Evolutionary conservation across 2,329 filamentous ascomycete species (phyloP).

Genomic region (Magnaporthales sp.): DNA sequence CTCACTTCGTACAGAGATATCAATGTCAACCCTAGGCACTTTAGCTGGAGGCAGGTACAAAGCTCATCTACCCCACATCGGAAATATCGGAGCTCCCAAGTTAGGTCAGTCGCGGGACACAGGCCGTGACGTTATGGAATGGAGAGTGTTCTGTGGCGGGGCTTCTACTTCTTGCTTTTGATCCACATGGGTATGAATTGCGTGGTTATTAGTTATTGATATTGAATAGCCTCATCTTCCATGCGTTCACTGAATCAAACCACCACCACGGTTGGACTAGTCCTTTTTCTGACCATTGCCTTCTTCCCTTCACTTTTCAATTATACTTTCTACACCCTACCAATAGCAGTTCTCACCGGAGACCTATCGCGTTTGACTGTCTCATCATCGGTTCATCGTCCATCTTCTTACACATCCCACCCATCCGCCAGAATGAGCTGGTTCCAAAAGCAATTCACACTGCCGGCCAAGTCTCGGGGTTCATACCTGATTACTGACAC

Average conservation of each 20-base stretch:
- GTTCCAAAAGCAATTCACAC: slow-evolving; percentile 77
- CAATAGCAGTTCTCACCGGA: slow-evolving; percentile 28
- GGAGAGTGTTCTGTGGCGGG: background rate
- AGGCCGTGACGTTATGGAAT: background rate
- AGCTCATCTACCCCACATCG: background rate
- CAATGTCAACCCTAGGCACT: background rate
- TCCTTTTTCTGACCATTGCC: slow-evolving; percentile 37
- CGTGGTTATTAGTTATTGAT: background rate
- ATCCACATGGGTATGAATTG: background rate
- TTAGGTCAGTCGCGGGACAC: background rate
- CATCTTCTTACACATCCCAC: slow-evolving; percentile 17
- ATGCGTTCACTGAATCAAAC: slow-evolving; percentile 30
- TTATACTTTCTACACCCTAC: slow-evolving; percentile 35
- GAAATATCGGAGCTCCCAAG: background rate
- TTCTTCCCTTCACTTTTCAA: slow-evolving; percentile 48
- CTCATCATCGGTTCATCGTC: slow-evolving; percentile 9
- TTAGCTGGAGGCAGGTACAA: too few species aligned
- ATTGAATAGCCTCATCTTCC: slow-evolving; percentile 3
- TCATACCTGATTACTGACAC: slow-evolving; percentile 83
- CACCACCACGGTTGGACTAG: slow-evolving; percentile 30
- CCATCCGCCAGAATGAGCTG: slow-evolving; percentile 52
- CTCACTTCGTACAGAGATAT: too few species aligned
- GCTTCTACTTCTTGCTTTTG: background rate
- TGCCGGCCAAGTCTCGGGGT: slow-evolving; percentile 69
- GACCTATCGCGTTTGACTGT: slow-evolving; percentile 8